phyloP scores from a whole-genome alignment of 176 grass and related monocot genomes.

The Dactylis glomerata region DNA sequence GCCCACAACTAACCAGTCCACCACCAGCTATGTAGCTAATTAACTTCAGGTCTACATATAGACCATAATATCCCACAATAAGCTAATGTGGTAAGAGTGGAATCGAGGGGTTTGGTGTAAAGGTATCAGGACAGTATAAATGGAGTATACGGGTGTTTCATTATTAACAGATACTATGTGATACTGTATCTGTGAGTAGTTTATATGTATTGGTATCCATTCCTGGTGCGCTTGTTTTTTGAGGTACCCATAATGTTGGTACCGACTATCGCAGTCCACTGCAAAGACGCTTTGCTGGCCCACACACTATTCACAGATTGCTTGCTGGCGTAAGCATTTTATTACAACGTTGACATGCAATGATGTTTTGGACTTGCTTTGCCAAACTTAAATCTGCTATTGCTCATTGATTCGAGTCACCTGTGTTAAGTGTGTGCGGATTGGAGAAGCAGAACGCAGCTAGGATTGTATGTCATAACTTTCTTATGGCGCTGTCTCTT shows the following conservation, averaged over 20 bases:
- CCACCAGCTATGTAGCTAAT: too few species aligned
- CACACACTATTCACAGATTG: neutral
- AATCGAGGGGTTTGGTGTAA: too few species aligned
- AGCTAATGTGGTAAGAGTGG: too few species aligned
- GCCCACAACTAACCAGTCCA: too few species aligned
- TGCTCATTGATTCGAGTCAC: neutral
- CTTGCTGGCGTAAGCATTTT: neutral
- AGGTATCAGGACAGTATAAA: neutral
- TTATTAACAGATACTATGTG: neutral
- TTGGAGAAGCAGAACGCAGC: neutral
- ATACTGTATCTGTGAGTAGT: neutral
- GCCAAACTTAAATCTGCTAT: neutral
- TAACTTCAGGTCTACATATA: neutral
- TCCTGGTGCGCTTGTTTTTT: neutral
- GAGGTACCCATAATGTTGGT: neutral
- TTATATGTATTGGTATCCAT: neutral
- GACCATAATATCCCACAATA: neutral
- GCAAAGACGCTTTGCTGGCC: neutral
- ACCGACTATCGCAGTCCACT: neutral
- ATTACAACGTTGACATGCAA: neutral
- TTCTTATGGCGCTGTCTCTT: conserved; percentile 16
- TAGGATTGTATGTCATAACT: conserved; percentile 7
- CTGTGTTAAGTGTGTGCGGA: neutral
- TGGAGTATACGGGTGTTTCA: neutral
- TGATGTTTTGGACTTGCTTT: neutral